Evolutionary conservation across 2,329 filamentous ascomycete genomes (phyloP).

Genomic region (Botrytis aclada): DNA sequence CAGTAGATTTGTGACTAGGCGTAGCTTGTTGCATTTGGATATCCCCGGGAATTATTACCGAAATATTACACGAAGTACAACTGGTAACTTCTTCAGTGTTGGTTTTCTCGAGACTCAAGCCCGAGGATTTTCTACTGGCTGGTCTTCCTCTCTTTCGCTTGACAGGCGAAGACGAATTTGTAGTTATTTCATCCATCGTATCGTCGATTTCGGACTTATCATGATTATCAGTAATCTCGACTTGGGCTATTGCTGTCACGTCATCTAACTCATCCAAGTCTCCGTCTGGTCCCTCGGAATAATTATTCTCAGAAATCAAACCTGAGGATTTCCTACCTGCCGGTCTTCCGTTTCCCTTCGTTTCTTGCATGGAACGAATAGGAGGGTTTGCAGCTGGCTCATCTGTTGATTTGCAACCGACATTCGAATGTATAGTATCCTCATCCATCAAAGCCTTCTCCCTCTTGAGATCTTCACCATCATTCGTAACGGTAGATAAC

Average conservation of each 20-base stretch:
- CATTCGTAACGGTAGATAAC: background rate
- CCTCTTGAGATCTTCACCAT: background rate
- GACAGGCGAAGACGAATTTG: background rate
- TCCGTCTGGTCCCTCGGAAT: background rate
- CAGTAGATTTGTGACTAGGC: background rate
- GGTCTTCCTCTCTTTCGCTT: constrained; percentile 2
- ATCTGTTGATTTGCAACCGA: background rate
- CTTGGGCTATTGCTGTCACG: background rate
- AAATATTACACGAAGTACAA: background rate
- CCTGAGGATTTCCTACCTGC: background rate
- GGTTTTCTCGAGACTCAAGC: background rate
- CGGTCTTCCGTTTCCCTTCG: background rate
- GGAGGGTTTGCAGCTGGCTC: background rate
- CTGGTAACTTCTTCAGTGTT: background rate
- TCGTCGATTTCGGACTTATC: background rate
- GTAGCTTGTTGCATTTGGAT: background rate
- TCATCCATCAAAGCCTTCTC: background rate
- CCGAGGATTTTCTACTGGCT: background rate
- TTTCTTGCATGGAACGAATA: background rate
- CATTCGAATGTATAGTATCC: background rate
- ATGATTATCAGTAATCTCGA: background rate
- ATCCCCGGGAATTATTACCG: background rate
- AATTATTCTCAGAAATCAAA: background rate
- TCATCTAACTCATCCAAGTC: background rate
- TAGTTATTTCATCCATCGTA: background rate